Percentiles rank a stretch among this genome's conserved stretches.
Conservation (phyloP, 306 rosid species). For the Pterocarpus macrocarpus region DNA sequence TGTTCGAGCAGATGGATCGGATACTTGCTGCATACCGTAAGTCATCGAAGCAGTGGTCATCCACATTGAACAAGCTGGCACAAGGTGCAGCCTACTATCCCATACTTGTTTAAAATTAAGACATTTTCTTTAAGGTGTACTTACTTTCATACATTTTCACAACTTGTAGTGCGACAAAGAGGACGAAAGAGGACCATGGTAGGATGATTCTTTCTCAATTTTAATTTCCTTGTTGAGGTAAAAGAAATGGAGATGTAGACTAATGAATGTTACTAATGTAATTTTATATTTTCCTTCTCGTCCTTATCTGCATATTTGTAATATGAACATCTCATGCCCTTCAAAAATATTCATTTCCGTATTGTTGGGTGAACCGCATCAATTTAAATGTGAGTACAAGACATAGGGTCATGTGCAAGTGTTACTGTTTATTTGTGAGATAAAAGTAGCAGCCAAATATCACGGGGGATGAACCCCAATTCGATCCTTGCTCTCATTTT, state of each 20-base stretch:
- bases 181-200: slow-evolving; percentile 96
- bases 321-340: slow-evolving; percentile 9
- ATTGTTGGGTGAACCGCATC: background rate
- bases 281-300: slow-evolving; percentile 25
- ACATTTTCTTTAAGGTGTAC: slow-evolving; percentile 8
- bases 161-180: slow-evolving; percentile 81
- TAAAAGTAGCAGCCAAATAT: background rate
- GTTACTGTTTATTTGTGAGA: background rate
- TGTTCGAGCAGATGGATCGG: slow-evolving; percentile 49
- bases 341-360: slow-evolving; percentile 1
- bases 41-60: slow-evolving; percentile 92
- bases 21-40: slow-evolving; percentile 79
- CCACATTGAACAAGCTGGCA: slow-evolving; percentile 63
- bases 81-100: slow-evolving; percentile 49
- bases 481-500: too few species aligned
- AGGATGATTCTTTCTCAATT: slow-evolving; percentile 60
- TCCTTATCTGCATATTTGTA: slow-evolving; percentile 23
- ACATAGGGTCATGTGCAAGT: background rate
- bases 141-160: slow-evolving; percentile 25
- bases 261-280: slow-evolving; percentile 17
- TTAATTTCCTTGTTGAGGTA: slow-evolving; percentile 28
- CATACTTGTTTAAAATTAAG: slow-evolving; percentile 13
- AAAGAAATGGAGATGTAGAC: slow-evolving; percentile 1
- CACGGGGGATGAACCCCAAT: too few species aligned
- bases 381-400: background rate